Conservation (phyloP, 768 basidiomycete species). For the Obba rivulosa region DNA sequence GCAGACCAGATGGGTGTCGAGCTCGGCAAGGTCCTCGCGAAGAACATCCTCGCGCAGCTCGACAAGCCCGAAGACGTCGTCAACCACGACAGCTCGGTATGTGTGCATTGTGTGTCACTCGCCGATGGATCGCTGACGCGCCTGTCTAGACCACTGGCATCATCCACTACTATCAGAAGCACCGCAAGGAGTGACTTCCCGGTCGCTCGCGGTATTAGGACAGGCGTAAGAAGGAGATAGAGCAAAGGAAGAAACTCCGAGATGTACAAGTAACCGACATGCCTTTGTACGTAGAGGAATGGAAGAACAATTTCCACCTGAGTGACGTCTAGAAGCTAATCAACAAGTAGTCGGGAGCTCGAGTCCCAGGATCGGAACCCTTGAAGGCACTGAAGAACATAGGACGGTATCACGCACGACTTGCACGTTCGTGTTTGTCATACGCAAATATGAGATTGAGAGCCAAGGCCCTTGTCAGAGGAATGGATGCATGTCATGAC, state of each 20-base stretch:
- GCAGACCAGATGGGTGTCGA: constrained; percentile 99
- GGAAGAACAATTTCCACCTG: no score
- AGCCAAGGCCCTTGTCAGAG: no score
- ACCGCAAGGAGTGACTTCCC: constrained; percentile 62
- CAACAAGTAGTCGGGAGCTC: no score
- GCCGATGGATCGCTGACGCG: constrained; percentile 5
- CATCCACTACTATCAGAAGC: constrained; percentile 94
- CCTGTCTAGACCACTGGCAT: constrained; percentile 78
- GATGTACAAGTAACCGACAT: neutral
- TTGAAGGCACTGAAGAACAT: no score
- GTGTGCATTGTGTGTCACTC: constrained; percentile 9
- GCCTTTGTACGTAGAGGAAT: no score
- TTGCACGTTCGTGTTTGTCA: no score
- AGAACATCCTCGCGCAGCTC: constrained; percentile 90
- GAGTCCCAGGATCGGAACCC: no score
- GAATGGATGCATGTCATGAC: no score
- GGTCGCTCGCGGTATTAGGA: neutral
- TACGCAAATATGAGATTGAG: no score
- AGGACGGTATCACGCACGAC: no score
- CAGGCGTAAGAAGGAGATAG: neutral
- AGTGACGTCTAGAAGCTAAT: no score
- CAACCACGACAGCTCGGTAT: constrained; percentile 83
- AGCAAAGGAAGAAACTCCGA: neutral
- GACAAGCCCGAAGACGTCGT: constrained; percentile 70
- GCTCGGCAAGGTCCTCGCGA: constrained; percentile 94